A percentile compares a stretch with the other conserved stretches of the same genome.
Evolutionary conservation across 176 grass and related monocot genomes (phyloP).

Genomic region (Bonia amplexicaulis): DNA sequence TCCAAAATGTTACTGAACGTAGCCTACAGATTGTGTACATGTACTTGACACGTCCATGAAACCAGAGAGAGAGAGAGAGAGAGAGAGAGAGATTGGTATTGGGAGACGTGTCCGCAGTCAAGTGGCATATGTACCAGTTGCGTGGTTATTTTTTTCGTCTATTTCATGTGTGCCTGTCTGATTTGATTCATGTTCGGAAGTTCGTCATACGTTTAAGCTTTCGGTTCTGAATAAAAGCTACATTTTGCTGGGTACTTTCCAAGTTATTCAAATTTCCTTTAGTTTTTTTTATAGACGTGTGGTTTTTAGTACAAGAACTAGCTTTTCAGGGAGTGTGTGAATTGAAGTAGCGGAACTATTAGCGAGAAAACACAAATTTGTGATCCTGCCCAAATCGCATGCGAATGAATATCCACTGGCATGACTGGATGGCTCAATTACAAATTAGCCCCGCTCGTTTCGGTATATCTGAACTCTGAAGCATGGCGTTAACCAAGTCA

Average conservation of each 20-base stretch:
- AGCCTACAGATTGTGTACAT: neutral
- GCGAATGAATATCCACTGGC: no score
- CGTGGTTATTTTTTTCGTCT: neutral
- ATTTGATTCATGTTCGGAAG: neutral
- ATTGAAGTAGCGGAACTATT: no score
- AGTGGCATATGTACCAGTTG: neutral
- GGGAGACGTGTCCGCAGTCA: neutral
- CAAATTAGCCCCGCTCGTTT: no score
- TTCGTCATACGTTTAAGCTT: neutral
- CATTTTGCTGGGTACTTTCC: neutral
- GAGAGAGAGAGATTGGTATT: neutral
- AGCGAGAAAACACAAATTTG: no score
- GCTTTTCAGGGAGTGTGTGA: neutral
- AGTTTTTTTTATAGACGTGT: neutral
- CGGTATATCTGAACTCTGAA: no score
- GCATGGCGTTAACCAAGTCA: no score
- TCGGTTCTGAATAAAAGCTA: neutral
- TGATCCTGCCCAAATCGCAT: no score
- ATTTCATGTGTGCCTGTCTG: neutral
- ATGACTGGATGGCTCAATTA: no score
- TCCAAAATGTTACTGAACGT: constrained; percentile 34
- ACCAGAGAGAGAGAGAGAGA: neutral
- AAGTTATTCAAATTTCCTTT: neutral
- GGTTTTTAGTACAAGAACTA: neutral
- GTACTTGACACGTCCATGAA: neutral